Evolutionary conservation across 2,329 filamentous ascomycete species (phyloP), one percentile per base, ranked within the genome.

Genomic region (Xylaria sp.): DNA sequence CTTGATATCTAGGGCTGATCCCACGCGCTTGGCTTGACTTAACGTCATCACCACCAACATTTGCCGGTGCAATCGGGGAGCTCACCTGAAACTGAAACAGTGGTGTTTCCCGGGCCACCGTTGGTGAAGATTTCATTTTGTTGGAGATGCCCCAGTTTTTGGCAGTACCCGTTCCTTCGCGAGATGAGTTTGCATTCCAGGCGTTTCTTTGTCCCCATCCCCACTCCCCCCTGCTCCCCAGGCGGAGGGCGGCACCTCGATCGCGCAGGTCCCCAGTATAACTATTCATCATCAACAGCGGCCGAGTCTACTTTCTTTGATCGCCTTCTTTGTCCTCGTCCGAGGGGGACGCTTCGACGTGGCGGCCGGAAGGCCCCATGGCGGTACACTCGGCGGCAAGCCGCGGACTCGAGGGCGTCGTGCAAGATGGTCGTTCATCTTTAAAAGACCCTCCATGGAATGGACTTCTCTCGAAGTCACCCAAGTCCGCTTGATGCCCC

Each of bases 401-500:
- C 29, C 44, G 52, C 52, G 54, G 17, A 18, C 44, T 57, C 45
- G 59, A 57, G 48, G 51, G 56, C 46, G 44, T 42, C 39, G 52
- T 44, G 50, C 24, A 59, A 47, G 55, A 57, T 59, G 48, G 40
- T 26, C n/a, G 18, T 17, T 49, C 48, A 52, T 57, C 57, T 65
- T 68, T 67, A 65, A 64, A 69, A 54, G 63, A 63, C 59, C 61
- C 51, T 48, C 54, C 50, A 38, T 62, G 66, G 67, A 68, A 69
- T 69, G 62, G 54, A 59, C 56, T 64, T 51, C 52, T 51, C 52
- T 44, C 29, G 20, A 54, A 53, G 43, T 48, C n/a, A n/a, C n/a
- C 57, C 46, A 53, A 50, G 58, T 48, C 60, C 62, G 55, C 59
- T 60, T 54, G 60, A 61, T 63, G 56, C 63, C 51, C 63, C 54